phyloP scores from a whole-genome alignment of 108 stramenopile genomes.

The Bacterosira constricta region DNA sequence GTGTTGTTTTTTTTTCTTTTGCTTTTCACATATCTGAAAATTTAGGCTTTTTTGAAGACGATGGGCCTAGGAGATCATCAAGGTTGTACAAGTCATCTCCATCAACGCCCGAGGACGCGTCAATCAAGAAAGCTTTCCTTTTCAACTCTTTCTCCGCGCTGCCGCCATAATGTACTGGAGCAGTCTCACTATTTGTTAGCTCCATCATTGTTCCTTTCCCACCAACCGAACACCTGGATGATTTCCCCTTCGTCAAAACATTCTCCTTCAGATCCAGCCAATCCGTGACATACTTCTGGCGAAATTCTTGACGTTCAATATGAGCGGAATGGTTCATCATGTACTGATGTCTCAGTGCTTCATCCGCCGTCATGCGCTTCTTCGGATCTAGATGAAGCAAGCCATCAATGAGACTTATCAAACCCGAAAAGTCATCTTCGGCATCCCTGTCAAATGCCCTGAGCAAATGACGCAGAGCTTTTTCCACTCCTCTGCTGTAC shows the following conservation, averaged over 20 bases:
- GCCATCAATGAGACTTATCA: slow-evolving; percentile 68
- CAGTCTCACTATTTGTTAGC: neutral
- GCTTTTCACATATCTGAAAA: slow-evolving; percentile 18
- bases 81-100: slow-evolving; percentile 77
- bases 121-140: slow-evolving; percentile 64
- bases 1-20: neutral
- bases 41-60: slow-evolving; percentile 39
- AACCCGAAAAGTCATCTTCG: slow-evolving; percentile 54
- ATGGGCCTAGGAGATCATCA: slow-evolving; percentile 51
- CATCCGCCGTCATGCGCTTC: slow-evolving; percentile 70
- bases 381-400: slow-evolving; percentile 85
- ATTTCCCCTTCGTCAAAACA: slow-evolving; percentile 34
- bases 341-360: slow-evolving; percentile 73
- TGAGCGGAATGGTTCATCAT: slow-evolving; percentile 39
- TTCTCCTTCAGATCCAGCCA: slow-evolving; percentile 75
- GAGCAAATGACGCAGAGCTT: slow-evolving; percentile 73
- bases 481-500: slow-evolving; percentile 76
- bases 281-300: slow-evolving; percentile 67
- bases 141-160: slow-evolving; percentile 49
- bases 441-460: slow-evolving; percentile 24
- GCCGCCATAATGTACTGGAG: neutral
- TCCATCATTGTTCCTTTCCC: slow-evolving; percentile 17
- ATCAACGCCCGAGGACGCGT: slow-evolving; percentile 42
- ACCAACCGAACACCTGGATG: slow-evolving; percentile 30
- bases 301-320: slow-evolving; percentile 55